Base-by-base conservation (phyloP, 2,329 filamentous ascomycete species). In the Pleurostoma richardsiae region DNA sequence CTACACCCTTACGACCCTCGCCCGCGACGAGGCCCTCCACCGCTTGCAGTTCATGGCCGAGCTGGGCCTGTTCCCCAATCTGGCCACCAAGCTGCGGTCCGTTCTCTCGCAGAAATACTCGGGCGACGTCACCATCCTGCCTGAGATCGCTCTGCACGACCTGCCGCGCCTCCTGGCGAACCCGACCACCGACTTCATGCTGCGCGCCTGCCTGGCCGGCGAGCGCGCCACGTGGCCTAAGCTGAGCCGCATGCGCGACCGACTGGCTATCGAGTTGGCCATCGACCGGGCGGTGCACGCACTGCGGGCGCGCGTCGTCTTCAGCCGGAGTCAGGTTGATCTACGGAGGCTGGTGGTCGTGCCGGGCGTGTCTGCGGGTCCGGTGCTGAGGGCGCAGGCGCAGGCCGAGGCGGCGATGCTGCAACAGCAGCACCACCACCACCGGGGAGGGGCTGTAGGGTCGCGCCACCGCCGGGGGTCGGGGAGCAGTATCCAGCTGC, bases 141-240 rank as follows among this genome's bases (percentile, higher is more conserved):
- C 91, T 0, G 82, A 90, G 45, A 85, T 95, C 48, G 79, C 79
- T 4, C 82, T 86, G 44, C 76, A 82, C 6, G 85, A 95, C 51
- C 79, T 95, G 27, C 85, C 87, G 1, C 78, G 80, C 6, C 83
- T 96, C 29, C 72, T 97, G 40, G 85, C 79, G 52, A 97, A 97
- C 49, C 92, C 92, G 1, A 90, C 86, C 0, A 71, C 82, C 0
- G 88, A 91, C 4, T 97, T 95, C 62, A 95, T 97, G 88, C 65
- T 85, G 4, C 78, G 86, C 41, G 85, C 88, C 6, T 87, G 87
- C 57, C 70, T 89, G 5, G 77, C 81, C 29, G 92, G 92, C 5
- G 88, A 96, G 64, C 78, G 84, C 48, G 91, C 92, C 3, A 95
- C 91, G 0, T 97, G 91, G 92, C 90, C 91, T 1, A 91, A 91